A percentile compares a stretch with the other conserved stretches of the same genome.
Conservation (phyloP, 306 rosid species). For the Quercus wislizeni region DNA sequence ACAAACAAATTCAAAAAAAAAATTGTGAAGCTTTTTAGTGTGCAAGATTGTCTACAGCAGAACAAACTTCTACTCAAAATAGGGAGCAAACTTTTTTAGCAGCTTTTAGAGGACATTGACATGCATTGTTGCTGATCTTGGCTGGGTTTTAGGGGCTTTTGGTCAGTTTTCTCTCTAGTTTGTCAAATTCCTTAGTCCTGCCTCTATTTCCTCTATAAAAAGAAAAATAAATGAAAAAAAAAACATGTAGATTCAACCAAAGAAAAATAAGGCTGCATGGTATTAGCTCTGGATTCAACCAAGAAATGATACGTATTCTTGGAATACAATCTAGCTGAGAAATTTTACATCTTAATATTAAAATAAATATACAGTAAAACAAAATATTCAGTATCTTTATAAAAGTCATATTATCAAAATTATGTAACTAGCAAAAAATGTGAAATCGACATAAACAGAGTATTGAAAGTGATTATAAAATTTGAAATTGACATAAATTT, state of each 20-base stretch:
- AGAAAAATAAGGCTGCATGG: neutral
- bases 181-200: neutral
- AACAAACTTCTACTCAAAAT: neutral
- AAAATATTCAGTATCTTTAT: no score
- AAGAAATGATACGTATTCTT: neutral
- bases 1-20: neutral
- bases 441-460: neutral
- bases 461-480: neutral
- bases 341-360: neutral
- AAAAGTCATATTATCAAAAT: neutral
- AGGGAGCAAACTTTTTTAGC: neutral
- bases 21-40: neutral
- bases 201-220: neutral
- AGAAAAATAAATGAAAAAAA: neutral
- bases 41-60: neutral
- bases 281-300: neutral
- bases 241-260: neutral
- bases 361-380: neutral
- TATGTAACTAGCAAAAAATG: neutral
- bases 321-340: neutral
- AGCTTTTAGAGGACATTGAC: no score
- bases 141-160: no score
- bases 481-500: neutral
- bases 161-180: neutral
- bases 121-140: no score